A percentile compares a stretch with the other conserved stretches of the same genome.
Conservation (phyloP, 306 rosid species). For the Medicago lupulina region DNA sequence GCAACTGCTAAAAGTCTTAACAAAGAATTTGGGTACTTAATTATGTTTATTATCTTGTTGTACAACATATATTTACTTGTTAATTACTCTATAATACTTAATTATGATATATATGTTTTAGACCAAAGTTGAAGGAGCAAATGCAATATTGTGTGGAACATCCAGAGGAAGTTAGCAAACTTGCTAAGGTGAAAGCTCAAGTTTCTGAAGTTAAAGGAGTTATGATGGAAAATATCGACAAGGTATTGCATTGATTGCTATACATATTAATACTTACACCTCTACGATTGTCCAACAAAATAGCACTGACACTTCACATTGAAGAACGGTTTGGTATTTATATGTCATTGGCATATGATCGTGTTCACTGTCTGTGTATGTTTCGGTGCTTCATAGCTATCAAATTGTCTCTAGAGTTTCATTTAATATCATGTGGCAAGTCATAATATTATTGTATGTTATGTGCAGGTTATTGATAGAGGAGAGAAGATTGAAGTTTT, state of each 20-base stretch:
- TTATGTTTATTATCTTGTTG: background rate
- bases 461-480: constrained; percentile 5
- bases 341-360: background rate
- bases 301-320: background rate
- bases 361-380: background rate
- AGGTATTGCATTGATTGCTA: background rate
- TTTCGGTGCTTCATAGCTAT: background rate
- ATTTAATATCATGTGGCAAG: background rate
- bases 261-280: too few species aligned
- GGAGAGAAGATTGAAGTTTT: constrained; percentile 16
- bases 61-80: background rate
- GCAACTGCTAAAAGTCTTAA: constrained; percentile 89
- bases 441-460: background rate
- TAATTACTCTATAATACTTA: background rate
- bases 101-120: background rate
- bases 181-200: constrained; percentile 19
- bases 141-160: constrained; percentile 17
- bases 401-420: background rate
- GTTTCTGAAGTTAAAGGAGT: constrained; percentile 24
- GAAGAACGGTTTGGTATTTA: background rate
- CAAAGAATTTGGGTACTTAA: constrained; percentile 80
- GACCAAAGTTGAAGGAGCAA: constrained; percentile 17
- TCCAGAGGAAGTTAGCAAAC: constrained; percentile 1
- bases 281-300: background rate
- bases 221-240: constrained; percentile 24